These are phyloP conservation scores for Ogataea neopini DNA, from an alignment of 805 yeast species.

Conservation along the genomic window DNA sequence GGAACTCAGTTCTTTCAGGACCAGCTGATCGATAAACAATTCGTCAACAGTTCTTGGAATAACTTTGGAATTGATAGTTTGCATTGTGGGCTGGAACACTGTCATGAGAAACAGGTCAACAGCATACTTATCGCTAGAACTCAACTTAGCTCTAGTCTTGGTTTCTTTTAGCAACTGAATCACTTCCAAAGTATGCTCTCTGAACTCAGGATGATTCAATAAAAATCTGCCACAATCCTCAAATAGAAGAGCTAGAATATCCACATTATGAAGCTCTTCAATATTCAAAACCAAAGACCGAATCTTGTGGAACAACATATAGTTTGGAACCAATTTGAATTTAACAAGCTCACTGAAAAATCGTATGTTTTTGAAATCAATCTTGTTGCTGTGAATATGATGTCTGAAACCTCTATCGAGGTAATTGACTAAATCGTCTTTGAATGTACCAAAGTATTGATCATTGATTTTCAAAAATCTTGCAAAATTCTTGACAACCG, in stretches of 20 bases:
- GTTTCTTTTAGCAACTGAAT: constrained; percentile 53
- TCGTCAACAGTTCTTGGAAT: constrained; percentile 43
- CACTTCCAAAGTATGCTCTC: constrained; percentile 62
- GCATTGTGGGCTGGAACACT: constrained; percentile 55
- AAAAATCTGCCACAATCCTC: constrained; percentile 73
- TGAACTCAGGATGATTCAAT: constrained; percentile 55
- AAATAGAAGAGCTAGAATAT: constrained; percentile 65
- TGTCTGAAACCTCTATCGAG: constrained; percentile 62
- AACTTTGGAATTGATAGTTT: constrained; percentile 31
- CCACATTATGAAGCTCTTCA: constrained; percentile 60
- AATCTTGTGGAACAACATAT: constrained; percentile 71
- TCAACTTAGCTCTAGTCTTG: constrained; percentile 49
- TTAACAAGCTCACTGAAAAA: constrained; percentile 77
- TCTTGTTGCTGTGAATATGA: constrained; percentile 53
- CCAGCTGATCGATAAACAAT: constrained; percentile 48
- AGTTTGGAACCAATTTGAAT: constrained; percentile 71
- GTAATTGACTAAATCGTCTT: constrained; percentile 50
- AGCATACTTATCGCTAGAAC: constrained; percentile 56
- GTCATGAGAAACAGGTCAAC: constrained; percentile 55
- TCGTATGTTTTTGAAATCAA: constrained; percentile 57
- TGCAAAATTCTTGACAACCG: constrained; percentile 52
- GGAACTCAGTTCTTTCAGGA: constrained; percentile 51
- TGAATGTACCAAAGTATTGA: constrained; percentile 48
- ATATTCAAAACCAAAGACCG: constrained; percentile 55
- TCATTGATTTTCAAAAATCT: constrained; percentile 69